Evolutionary conservation across 306 rosid species (phyloP), one percentile per base, ranked within the genome.

Genomic region (Lagenaria siceraria): DNA sequence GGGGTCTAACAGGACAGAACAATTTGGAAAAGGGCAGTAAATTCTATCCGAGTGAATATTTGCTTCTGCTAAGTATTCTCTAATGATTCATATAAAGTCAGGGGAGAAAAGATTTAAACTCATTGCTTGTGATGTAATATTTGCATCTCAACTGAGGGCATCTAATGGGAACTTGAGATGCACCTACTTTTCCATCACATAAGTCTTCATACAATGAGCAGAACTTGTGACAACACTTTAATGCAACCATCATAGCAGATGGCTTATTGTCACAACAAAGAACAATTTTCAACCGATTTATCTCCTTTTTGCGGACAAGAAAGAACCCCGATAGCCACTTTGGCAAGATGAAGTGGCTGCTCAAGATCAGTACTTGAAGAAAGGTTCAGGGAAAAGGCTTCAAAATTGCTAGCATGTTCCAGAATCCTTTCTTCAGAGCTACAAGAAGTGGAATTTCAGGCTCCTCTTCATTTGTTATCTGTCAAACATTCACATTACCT

Each of bases 151-250:
- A 86, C 82, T 89, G 90, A 80, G 98, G 97, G 77, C 98, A 95
- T 83, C 87, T 83, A 56, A 89, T 86, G 33, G 98, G 97, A 65
- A 92, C 96, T 81, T 87, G 95, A 76, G 88, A 88, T 65, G 90
- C 84, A 80, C 82, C 88, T 53, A 95, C 75, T 80, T 92, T 95
- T 79, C 83, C 88, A 70, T 89, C 89, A 80, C 96, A 81, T 90
- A 92, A 31, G 89, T 83, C 75, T 86, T 89, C 96, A 95, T 80
- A 77, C 98, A 95, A 78, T 88, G 90, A 92, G 78, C 98, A 95
- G 71, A 90, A 95, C 77, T 82, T 89, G 82, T 95, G 98, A 7
- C 92, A 92, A 84, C 98, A 95, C 85, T 90, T 95, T 92, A 95
- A 75, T n/a, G 89, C 78, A 78, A 92, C 77, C 92, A 92, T 92